Percentiles rank a stretch among this genome's conserved stretches.
These are phyloP conservation scores for Nicotiana sylvestris DNA, from an alignment of 257 asterid species.

Conservation along the genomic window DNA sequence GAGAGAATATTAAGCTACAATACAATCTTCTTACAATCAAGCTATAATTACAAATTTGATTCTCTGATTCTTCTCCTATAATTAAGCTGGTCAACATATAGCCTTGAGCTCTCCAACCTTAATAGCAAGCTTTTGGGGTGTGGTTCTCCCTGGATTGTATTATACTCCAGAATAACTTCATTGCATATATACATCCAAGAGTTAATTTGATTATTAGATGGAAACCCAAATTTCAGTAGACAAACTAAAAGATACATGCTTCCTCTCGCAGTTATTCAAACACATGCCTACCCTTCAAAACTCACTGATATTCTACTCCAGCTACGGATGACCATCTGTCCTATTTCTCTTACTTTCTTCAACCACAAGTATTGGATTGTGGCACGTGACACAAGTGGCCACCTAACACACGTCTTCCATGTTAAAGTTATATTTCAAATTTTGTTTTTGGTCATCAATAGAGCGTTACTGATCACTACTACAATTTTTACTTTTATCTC, in stretches of 20 bases:
- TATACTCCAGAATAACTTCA: no score
- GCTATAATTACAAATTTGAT: no score
- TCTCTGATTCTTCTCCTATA: no score
- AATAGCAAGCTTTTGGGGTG: no score
- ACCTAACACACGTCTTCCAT: neutral
- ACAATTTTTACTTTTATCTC: neutral
- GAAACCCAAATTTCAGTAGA: neutral
- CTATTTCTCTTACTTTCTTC: neutral
- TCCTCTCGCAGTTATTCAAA: neutral
- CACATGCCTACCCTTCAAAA: neutral
- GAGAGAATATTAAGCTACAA: no score
- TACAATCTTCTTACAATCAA: no score
- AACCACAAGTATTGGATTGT: neutral
- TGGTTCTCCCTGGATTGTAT: no score
- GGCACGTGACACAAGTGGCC: neutral
- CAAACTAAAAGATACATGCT: neutral
- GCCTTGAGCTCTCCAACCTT: no score
- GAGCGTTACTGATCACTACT: neutral
- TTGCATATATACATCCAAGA: no score
- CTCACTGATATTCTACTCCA: neutral
- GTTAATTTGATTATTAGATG: no score
- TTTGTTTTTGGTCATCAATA: neutral
- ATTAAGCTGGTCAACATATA: no score
- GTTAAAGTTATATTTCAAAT: neutral
- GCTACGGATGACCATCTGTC: neutral